Evolutionary conservation across 2,329 filamentous ascomycete species (phyloP), one percentile per base, ranked within the genome.

Genomic region (Cadophora sp.): DNA sequence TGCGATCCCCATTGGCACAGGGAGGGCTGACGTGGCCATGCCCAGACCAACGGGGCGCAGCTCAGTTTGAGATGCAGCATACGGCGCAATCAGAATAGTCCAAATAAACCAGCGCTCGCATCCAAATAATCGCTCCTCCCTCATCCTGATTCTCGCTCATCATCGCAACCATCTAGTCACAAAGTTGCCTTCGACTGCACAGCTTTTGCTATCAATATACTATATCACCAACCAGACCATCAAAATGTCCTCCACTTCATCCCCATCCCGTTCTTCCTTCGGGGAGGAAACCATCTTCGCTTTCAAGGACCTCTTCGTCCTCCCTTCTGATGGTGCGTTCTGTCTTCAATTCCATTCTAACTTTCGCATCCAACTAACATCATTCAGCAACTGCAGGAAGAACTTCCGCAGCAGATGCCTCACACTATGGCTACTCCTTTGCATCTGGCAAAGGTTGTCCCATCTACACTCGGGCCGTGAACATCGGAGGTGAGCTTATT

Each of bases 401-500:
- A 58, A 34, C 22, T n/a, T 34, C 26, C 34, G 29, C 55, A 22
- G 55, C 56, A 26, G n/a, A 59, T 37, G 31, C 37, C 31, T 40
- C 22, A 6, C n/a, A 24, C 56, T 43, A 59, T 40, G 56, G n/a
- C 31, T 16, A 9, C 56, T 43, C 56, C 56, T 59, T 24, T 26
- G 22, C 56, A n/a, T 26, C 22, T 40, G 22, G 22, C 34, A 26
- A 16, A 27, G n/a, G 12, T 4, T 53, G 26, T 29, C 12, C 12
- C 9, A 6, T 29, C 26, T 55, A 55, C 31, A 43, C 1, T 40
- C 31, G 34, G 5, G 56, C 56, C 14, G 22, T 11, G 31, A 27
- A 37, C 56, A 43, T 40, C 5, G 56, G 31, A 14, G 56, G 56
- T 59, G 22, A 59, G 56, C 31, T 43, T 59, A 43, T 43, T 40